Evolutionary conservation across 768 basidiomycete genomes (phyloP).

Genomic region (Pholiota microspora): DNA sequence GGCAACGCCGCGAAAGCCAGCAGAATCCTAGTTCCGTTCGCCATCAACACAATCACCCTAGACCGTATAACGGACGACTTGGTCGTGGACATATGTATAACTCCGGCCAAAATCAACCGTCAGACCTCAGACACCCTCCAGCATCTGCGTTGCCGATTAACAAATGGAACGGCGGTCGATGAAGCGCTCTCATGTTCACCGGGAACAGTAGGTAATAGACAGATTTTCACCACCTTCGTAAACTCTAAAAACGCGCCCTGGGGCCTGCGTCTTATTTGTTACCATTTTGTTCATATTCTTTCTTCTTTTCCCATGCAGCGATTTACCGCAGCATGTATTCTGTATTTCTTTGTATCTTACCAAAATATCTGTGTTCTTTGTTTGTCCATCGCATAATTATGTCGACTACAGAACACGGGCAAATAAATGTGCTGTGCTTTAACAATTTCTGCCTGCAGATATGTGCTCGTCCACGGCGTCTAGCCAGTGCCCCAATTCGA

Average conservation of each 20-base stretch:
- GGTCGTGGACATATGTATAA: constrained; percentile 18
- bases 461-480: constrained; percentile 27
- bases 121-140: constrained; percentile 14
- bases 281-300: neutral
- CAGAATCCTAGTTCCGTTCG: constrained; percentile 12
- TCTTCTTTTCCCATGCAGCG: neutral
- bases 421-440: neutral
- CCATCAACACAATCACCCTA: constrained; percentile 16
- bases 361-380: constrained; percentile 2
- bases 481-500: constrained; percentile 35
- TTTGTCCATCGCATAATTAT: neutral
- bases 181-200: constrained; percentile 4
- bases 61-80: constrained; percentile 16
- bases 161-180: constrained; percentile 29
- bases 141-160: constrained; percentile 15
- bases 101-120: constrained; percentile 8
- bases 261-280: neutral
- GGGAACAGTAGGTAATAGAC: neutral
- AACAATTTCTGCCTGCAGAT: neutral
- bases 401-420: neutral
- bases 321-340: neutral
- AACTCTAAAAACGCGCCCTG: constrained; percentile 2
- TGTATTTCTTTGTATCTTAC: constrained; percentile 4
- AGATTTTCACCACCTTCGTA: neutral
- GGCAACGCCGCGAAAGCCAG: constrained; percentile 16